These are phyloP conservation scores for Stephanodiscus minutulus DNA, from an alignment of 108 stramenopile genomes.

Conservation along the genomic window DNA sequence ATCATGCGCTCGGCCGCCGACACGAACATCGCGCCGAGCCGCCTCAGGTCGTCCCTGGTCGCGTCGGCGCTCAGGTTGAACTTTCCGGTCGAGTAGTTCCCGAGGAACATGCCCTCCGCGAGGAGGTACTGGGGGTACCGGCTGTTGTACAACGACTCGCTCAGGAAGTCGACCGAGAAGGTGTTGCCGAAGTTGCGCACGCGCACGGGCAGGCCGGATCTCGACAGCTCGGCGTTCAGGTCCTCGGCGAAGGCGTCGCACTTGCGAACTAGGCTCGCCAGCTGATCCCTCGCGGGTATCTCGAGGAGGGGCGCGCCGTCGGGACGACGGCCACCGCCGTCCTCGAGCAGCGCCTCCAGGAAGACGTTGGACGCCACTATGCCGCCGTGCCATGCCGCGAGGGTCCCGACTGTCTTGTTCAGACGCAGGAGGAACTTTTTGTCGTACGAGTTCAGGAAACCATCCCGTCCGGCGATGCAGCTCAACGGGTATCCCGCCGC, in stretches of 20 bases:
- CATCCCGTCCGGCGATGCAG: constrained; percentile 44
- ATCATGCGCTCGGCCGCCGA: constrained; percentile 49
- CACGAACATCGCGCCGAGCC: constrained; percentile 51
- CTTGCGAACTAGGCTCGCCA: constrained; percentile 35
- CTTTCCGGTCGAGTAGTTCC: constrained; percentile 64
- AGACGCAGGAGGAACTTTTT: constrained; percentile 58
- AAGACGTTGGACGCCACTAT: constrained; percentile 61
- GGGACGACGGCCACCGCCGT: constrained; percentile 11
- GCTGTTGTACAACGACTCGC: constrained; percentile 52
- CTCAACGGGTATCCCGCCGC: constrained; percentile 62
- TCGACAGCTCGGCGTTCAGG: constrained; percentile 36
- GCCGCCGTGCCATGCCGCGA: constrained; percentile 61
- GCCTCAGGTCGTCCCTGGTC: constrained; percentile 35
- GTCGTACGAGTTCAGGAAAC: constrained; percentile 56
- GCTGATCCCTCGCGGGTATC: constrained; percentile 28
- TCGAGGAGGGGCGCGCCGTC: constrained; percentile 15
- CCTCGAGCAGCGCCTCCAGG: constrained; percentile 51
- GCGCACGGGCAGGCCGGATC: constrained; percentile 40
- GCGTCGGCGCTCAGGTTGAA: constrained; percentile 55
- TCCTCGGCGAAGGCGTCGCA: constrained; percentile 45
- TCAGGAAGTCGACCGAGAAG: constrained; percentile 54
- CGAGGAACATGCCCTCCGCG: constrained; percentile 58
- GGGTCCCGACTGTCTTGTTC: constrained; percentile 61
- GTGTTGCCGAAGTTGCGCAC: constrained; percentile 64
- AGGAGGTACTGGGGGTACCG: constrained; percentile 57